Evolutionary conservation across 2,329 filamentous ascomycete species (phyloP), one percentile per base, ranked within the genome.

Genomic region (Alternaria infectoria): DNA sequence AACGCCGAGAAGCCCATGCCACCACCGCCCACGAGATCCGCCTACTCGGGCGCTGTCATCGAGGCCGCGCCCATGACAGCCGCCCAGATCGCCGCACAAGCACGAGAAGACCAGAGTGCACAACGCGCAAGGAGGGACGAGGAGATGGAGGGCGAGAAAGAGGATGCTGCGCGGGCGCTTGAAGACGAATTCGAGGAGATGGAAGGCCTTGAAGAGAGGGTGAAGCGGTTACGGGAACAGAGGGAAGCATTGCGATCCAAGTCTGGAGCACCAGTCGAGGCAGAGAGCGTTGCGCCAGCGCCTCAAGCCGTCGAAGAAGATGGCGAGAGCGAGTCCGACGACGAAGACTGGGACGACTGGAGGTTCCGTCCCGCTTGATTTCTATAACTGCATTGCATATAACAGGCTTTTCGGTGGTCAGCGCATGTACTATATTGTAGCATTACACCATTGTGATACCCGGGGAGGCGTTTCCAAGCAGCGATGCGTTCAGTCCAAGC

Each of bases 1-100:
- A 89, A 94, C 75, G 92, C 97, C 74, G 88, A 90, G 57, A 96
- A 92, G 91, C 57, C 69, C 10, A 91, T 92, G 2, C 92, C 92
- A 9, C 96, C 97, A 75, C 91, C 97, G 77, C 91, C 91, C 3
- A 89, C 97, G 59, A 36, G 46, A 19, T 32, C 47, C 17, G 52
- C 70, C 13, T 74, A 77, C 13, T 69, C 77, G 0, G 74, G 73
- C 45, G 81, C 81, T 6, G 81, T 81, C 8, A 83, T 85, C 51
- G 80, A 82, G 56, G 78, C 83, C 6, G 81, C 82, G 9, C 81
- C 83, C 12, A 80, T 84, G 79, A 79, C 81, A 2, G 81, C 81
- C 3, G 81, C 81, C 54, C 81, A 85, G 54, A 66, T 84, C 12
- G 82, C 82, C 5, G 82, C 82, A 7, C 80, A 83, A 65, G 82